phyloP scores from a whole-genome alignment of 177 flowering plant species.

The Tripterygium wilfordii region DNA sequence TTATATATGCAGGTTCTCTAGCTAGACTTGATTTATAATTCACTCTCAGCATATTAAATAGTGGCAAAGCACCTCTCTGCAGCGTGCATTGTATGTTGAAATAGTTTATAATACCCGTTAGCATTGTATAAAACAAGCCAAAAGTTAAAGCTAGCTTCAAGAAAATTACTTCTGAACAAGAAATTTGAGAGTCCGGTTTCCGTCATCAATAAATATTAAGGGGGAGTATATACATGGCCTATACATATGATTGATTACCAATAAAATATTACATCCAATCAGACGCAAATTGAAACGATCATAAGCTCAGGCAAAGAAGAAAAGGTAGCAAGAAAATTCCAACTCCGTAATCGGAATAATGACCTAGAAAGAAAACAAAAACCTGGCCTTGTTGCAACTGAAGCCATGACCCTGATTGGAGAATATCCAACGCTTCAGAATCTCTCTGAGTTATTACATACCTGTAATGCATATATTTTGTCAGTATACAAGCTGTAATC shows the following conservation, averaged over 20 bases:
- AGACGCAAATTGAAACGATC: too few relatives aligned
- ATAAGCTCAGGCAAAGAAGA: too few relatives aligned
- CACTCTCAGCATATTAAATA: constrained; percentile 71
- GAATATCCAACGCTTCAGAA: constrained; percentile 80
- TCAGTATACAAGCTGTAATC: background rate
- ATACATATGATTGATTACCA: too few relatives aligned
- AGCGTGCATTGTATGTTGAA: constrained; percentile 74
- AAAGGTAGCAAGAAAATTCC: background rate
- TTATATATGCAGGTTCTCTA: constrained; percentile 64
- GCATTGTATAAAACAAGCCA: too few relatives aligned
- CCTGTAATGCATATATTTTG: constrained; percentile 37
- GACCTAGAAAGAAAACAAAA: constrained; percentile 10
- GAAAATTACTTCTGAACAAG: too few relatives aligned
- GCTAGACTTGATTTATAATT: constrained; percentile 65
- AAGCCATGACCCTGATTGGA: constrained; percentile 78
- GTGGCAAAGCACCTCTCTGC: constrained; percentile 94
- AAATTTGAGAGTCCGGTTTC: too few relatives aligned
- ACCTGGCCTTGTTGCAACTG: constrained; percentile 87
- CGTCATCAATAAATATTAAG: too few relatives aligned
- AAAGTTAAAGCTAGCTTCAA: too few relatives aligned
- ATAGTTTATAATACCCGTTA: too few relatives aligned
- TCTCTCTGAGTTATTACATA: constrained; percentile 65
- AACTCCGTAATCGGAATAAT: background rate
- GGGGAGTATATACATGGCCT: too few relatives aligned
- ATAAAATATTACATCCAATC: too few relatives aligned